Percentiles rank a stretch among this genome's conserved stretches.
phyloP scores from a whole-genome alignment of 495 filamentous ascomycete genomes.

The Parmelia sp. region DNA sequence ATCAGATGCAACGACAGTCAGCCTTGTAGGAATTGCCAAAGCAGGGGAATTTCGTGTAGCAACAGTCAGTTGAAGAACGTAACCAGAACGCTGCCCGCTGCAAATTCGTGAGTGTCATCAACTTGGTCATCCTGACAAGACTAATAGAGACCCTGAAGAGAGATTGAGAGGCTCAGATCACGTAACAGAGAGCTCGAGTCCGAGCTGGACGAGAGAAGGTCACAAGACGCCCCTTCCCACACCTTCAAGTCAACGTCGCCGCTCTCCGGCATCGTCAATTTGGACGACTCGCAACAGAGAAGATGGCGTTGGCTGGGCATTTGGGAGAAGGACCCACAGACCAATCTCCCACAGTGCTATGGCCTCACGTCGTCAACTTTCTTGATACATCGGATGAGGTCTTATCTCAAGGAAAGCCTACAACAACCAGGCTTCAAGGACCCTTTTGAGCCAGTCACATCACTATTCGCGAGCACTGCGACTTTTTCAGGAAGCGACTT shows the following conservation, averaged over 20 bases:
- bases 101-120: too few species aligned
- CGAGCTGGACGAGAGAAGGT: background rate
- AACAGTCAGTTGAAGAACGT: too few species aligned
- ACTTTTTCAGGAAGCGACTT: background rate
- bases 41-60: too few species aligned
- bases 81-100: too few species aligned
- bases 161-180: too few species aligned
- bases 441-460: slow-evolving; percentile 5
- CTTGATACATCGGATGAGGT: slow-evolving; percentile 3
- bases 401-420: slow-evolving; percentile 5
- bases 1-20: background rate
- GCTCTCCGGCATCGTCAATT: slow-evolving; percentile 2
- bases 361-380: slow-evolving; percentile 3
- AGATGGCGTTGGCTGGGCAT: slow-evolving; percentile 9
- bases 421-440: slow-evolving; percentile 2
- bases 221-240: background rate
- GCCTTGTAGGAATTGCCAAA: background rate
- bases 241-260: background rate
- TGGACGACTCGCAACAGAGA: slow-evolving; percentile 4
- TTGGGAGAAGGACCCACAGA: slow-evolving; percentile 8
- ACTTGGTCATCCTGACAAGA: background rate
- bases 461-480: slow-evolving; percentile 3
- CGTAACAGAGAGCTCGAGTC: too few species aligned
- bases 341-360: slow-evolving; percentile 1
- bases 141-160: slow-evolving; percentile 2